Conservation (phyloP, 2,329 filamentous ascomycete genomes). For the Cladophialophora exuberans region DNA sequence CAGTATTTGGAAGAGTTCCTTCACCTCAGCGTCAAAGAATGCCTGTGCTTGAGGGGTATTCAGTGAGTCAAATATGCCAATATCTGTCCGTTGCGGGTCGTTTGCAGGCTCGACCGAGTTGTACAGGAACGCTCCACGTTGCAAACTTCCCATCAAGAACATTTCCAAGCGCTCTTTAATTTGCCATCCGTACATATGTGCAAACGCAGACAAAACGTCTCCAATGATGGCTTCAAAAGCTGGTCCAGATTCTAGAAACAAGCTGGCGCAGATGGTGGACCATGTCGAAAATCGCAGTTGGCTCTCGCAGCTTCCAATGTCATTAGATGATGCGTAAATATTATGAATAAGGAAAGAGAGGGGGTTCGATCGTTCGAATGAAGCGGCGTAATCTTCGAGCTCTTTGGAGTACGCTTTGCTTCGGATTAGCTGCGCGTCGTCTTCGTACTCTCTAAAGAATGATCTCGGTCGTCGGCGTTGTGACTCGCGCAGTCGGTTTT, state of each 20-base stretch:
- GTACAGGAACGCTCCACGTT: constrained; percentile 87
- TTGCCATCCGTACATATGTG: constrained; percentile 84
- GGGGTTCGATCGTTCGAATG: constrained; percentile 86
- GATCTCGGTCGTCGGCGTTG: constrained; percentile 48
- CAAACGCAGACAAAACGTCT: constrained; percentile 85
- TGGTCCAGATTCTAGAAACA: constrained; percentile 76
- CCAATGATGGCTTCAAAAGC: constrained; percentile 80
- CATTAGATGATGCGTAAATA: constrained; percentile 83
- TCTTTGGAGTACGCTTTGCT: constrained; percentile 54
- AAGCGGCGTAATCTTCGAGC: constrained; percentile 80
- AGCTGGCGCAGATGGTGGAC: constrained; percentile 81
- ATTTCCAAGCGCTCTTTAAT: constrained; percentile 88
- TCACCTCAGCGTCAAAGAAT: constrained; percentile 82
- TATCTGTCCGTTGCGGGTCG: constrained; percentile 52
- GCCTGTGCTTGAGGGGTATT: constrained; percentile 82
- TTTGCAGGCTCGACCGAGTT: constrained; percentile 78
- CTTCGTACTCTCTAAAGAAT: constrained; percentile 66
- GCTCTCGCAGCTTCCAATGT: constrained; percentile 80
- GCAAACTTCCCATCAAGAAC: constrained; percentile 91
- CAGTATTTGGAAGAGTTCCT: constrained; percentile 80
- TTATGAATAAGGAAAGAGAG: constrained; percentile 84
- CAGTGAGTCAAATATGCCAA: constrained; percentile 67
- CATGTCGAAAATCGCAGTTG: constrained; percentile 79
- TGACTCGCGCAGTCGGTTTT: constrained; percentile 54
- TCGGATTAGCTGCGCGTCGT: constrained; percentile 62